Conservation (phyloP, 345 rosid genomes). For the Pelargonium nanum region DNA sequence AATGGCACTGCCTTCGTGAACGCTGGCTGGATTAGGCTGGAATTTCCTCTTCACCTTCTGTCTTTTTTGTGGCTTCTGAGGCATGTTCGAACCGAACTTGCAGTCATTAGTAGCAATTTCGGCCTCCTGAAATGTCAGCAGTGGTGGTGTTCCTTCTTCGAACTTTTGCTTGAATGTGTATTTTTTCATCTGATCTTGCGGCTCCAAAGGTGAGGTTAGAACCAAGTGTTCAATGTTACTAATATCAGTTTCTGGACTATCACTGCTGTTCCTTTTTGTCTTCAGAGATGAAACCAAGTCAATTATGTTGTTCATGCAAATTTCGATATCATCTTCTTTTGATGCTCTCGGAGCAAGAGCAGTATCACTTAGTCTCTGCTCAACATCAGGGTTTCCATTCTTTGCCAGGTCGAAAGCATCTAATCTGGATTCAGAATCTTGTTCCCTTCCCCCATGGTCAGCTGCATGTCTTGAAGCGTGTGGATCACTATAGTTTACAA, state of each 20-base stretch:
- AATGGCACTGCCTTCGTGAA: constrained; percentile 16
- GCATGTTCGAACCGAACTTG: constrained; percentile 14
- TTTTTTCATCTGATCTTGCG: constrained; percentile 24
- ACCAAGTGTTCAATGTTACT: constrained; percentile 26
- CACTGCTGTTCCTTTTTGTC: constrained; percentile 23
- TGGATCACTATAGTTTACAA: constrained; percentile 6
- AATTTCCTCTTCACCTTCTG: constrained; percentile 20
- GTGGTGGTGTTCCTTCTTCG: constrained; percentile 13
- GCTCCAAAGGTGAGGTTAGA: constrained; percentile 24
- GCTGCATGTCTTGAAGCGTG: constrained; percentile 11
- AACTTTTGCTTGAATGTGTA: constrained; percentile 11
- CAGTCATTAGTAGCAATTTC: constrained; percentile 19
- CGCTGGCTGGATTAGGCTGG: constrained; percentile 8
- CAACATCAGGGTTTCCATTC: constrained; percentile 11
- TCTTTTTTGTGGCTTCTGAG: constrained; percentile 18
- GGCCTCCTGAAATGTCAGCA: constrained; percentile 15
- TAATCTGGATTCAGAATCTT: constrained; percentile 13
- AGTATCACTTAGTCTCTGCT: constrained; percentile 20
- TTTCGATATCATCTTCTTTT: constrained; percentile 7
- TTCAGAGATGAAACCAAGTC: constrained; percentile 12
- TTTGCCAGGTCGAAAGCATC: constrained; percentile 9
- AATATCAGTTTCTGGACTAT: constrained; percentile 10
- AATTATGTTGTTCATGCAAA: not conserved
- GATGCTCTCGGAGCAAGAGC: constrained; percentile 11
- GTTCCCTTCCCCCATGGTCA: constrained; percentile 7